Evolutionary conservation across 495 filamentous ascomycete species (phyloP).

Genomic region (Viridothelium virens): DNA sequence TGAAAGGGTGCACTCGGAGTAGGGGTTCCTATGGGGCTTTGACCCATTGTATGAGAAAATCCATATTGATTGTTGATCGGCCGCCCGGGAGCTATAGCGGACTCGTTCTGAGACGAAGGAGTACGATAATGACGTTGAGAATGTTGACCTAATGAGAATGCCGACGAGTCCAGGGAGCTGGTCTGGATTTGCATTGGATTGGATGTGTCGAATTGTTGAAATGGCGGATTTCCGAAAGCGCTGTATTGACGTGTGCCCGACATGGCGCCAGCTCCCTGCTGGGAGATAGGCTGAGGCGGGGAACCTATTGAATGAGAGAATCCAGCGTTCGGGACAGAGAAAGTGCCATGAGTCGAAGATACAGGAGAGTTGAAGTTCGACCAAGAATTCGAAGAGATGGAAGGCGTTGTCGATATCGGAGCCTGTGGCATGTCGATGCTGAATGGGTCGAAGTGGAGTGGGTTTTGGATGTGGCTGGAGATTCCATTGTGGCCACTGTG

Average conservation of each 20-base stretch:
- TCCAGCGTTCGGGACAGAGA: neutral
- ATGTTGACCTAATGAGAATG: neutral
- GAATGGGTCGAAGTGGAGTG: neutral
- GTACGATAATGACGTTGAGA: neutral
- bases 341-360: neutral
- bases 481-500: conserved; percentile 44
- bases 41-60: neutral
- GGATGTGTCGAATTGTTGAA: neutral
- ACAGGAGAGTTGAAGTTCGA: neutral
- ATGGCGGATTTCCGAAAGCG: neutral
- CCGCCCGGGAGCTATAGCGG: neutral
- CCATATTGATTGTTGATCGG: neutral
- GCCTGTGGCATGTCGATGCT: neutral
- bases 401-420: neutral
- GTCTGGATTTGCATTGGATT: neutral
- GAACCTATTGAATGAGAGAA: neutral
- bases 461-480: neutral
- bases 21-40: neutral
- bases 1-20: neutral
- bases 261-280: neutral
- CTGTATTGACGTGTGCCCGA: neutral
- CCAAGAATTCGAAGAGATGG: neutral
- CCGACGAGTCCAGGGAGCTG: neutral
- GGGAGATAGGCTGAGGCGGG: neutral
- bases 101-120: neutral